Conservation (phyloP, 177 flowering plant genomes). For the Telopea speciosissima region DNA sequence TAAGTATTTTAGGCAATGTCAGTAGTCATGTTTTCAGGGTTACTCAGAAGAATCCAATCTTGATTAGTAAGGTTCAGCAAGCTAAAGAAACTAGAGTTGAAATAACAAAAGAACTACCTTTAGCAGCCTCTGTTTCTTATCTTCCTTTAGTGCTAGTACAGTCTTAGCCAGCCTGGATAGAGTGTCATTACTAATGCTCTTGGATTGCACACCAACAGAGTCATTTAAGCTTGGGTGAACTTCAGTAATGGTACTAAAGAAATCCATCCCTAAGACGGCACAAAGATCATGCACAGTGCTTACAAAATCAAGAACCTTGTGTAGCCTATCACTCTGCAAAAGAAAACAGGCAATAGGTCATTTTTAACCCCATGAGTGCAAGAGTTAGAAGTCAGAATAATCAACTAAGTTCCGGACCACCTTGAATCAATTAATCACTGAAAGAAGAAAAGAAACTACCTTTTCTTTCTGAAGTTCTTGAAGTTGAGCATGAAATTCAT, state of each 20-base stretch:
- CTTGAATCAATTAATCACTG: not conserved
- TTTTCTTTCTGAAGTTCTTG: conserved; percentile 91
- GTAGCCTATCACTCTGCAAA: conserved; percentile 79
- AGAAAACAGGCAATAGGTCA: conserved; percentile 7
- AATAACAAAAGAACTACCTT: conserved; percentile 40
- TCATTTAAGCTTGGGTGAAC: conserved; percentile 92
- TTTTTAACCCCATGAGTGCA: not conserved
- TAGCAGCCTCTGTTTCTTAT: conserved; percentile 70
- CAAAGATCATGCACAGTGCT: conserved; percentile 94
- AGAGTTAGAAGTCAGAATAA: not conserved
- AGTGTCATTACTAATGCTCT: conserved; percentile 88
- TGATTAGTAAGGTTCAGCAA: not conserved
- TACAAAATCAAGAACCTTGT: conserved; percentile 83
- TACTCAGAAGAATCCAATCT: not conserved
- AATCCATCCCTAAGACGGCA: conserved; percentile 88
- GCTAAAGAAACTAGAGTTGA: not conserved
- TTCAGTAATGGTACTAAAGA: conserved; percentile 69
- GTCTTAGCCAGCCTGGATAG: conserved; percentile 68
- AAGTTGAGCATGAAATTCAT: conserved; percentile 77
- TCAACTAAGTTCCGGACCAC: too few relatives aligned
- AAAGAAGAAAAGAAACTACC: conserved; percentile 30
- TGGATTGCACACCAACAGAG: conserved; percentile 61
- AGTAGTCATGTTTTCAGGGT: too few relatives aligned
- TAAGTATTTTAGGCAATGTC: too few relatives aligned
- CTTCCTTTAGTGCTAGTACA: conserved; percentile 62